These are phyloP conservation scores for Nakazawaea populi DNA, from an alignment of 805 yeast genomes.

Conservation along the genomic window DNA sequence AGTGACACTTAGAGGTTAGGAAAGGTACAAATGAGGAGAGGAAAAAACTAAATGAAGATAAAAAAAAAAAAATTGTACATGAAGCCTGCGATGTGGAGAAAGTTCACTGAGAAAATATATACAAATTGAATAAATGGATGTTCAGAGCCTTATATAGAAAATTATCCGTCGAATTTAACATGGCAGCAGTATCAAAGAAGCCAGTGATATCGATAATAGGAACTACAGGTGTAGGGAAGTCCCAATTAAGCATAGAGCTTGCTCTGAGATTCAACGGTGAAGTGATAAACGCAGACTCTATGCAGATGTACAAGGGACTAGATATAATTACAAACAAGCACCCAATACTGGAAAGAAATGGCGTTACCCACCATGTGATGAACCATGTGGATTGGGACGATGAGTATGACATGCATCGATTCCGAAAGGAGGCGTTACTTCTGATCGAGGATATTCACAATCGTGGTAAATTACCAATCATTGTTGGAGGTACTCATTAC, in stretches of 20 bases:
- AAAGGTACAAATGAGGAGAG: background rate
- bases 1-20: background rate
- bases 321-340: slow-evolving; percentile 89
- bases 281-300: slow-evolving; percentile 90
- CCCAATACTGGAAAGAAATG: slow-evolving; percentile 70
- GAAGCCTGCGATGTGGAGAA: too few relatives aligned
- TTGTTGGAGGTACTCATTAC: slow-evolving; percentile 96
- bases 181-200: background rate
- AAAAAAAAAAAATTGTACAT: too few relatives aligned
- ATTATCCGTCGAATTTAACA: background rate
- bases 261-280: slow-evolving; percentile 81
- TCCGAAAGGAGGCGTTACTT: slow-evolving; percentile 61
- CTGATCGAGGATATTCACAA: slow-evolving; percentile 60
- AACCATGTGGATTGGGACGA: slow-evolving; percentile 77
- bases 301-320: slow-evolving; percentile 81
- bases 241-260: slow-evolving; percentile 75
- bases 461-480: slow-evolving; percentile 71
- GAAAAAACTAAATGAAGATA: background rate
- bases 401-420: slow-evolving; percentile 76
- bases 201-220: slow-evolving; percentile 42
- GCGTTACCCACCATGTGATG: slow-evolving; percentile 81
- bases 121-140: background rate
- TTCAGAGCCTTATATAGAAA: too few relatives aligned
- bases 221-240: slow-evolving; percentile 95
- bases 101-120: too few relatives aligned